Evolutionary conservation across 2,329 filamentous ascomycete species (phyloP), one percentile per base, ranked within the genome.

Genomic region (Albophoma yamanashiensis): DNA sequence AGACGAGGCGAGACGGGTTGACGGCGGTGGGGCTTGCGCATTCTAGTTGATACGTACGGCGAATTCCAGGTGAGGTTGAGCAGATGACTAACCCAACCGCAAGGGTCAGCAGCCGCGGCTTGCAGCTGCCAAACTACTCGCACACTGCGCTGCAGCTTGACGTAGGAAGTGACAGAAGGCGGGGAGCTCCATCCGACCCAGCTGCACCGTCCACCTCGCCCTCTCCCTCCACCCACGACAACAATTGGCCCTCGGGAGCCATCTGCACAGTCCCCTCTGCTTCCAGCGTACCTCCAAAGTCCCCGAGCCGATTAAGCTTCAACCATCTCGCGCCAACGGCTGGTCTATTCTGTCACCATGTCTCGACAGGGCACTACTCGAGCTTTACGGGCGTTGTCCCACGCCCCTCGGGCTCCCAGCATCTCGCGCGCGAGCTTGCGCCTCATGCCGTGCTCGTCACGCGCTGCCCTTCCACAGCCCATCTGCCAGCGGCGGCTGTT

Each of bases 331-430:
- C 47, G 4, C 50, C 50, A 22, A 31, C 50, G 27, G 25, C 47
- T 6, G 7, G 12, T 15, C 47, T 17, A 12, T 12, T 36, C 15
- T 27, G 20, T n/a, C 50, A 31, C 11, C 20, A 74, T 74, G 71
- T 69, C 70, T 58, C 69, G 71, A 62, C 66, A 67, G 61, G 68
- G 62, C 63, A 59, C 76, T 64, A 61, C 67, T 57, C 74, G 75
- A 63, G 68, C 78, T 60, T 71, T 75, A 53, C 73, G 75, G 59
- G 64, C 73, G 61, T 69, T 74, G 62, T 63, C 67, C 56, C 73
- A 72, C 62, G 67, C 71, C 59, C 58, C 76, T 58, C 71, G 67
- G 59, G 67, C 59, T 11, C 65, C 66, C 34, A 67, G 62, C 59
- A 58, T 63, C 36, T 59, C 62, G 34, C 69, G 66, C 59, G 59